phyloP scores from a whole-genome alignment of 2,329 filamentous ascomycete species.

The Monosporascus sp. region DNA sequence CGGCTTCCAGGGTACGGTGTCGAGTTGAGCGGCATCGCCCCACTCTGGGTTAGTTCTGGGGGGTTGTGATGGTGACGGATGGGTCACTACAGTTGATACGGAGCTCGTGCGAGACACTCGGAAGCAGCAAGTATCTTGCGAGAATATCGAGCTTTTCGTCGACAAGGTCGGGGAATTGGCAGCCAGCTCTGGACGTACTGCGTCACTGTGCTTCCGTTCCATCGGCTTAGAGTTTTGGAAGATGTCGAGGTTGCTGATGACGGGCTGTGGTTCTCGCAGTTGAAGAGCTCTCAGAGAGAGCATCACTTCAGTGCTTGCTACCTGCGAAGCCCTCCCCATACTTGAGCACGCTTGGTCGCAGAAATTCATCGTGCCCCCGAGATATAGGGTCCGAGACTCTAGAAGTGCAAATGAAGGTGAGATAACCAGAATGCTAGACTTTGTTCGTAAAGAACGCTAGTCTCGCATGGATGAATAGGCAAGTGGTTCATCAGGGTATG shows the following conservation, averaged over 20 bases:
- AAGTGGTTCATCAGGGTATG: constrained; percentile 6
- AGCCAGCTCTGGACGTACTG: constrained; percentile 1
- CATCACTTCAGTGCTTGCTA: not conserved
- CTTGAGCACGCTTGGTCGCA: not conserved
- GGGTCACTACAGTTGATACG: constrained; percentile 9
- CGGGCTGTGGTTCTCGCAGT: constrained; percentile 5
- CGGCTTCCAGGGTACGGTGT: not conserved
- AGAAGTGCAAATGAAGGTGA: not conserved
- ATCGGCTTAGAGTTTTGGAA: not conserved
- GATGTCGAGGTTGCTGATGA: constrained; percentile 1
- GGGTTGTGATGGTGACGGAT: constrained; percentile 14
- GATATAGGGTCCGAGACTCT: not conserved
- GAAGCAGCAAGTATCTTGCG: constrained; percentile 1
- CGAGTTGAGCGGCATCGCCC: constrained; percentile 7
- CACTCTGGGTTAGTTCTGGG: constrained; percentile 9
- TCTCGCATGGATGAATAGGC: constrained; percentile 5
- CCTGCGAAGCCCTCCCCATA: not conserved
- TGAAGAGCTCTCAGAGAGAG: constrained; percentile 4
- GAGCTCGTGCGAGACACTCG: constrained; percentile 6
- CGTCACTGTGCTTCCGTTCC: not conserved
- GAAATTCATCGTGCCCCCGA: not conserved
- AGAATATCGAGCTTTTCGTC: constrained; percentile 14
- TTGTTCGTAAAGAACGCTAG: not conserved
- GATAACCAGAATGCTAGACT: not conserved
- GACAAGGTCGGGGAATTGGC: constrained; percentile 12